Evolutionary conservation across 139 green algal genomes (phyloP), one percentile per base, ranked within the genome.

Genomic region (Microglena sp.): DNA sequence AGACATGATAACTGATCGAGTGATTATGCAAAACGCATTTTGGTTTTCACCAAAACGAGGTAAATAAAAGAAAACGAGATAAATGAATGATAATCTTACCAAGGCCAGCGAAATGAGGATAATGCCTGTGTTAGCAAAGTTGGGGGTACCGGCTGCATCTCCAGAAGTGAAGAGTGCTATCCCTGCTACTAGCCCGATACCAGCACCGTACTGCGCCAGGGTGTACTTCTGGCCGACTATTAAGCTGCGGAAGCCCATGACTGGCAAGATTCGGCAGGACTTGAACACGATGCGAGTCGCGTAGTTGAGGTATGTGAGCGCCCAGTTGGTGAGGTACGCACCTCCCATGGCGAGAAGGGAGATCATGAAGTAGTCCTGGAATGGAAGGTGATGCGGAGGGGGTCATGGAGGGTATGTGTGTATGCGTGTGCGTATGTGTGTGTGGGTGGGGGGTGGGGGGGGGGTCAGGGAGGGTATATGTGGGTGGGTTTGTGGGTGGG

Each of bases 271-370:
- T n/a, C 82, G 71, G 63, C 74, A 77, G 11, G 68, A 80, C 59
- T 87, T 87, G 67, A 83, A 83, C 35, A 87, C 70, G 53, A 87
- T 79, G 55, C 81, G 69, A 26, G 81, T 87, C 3, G 81, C 75
- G 68, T 87, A 87, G 71, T 85, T 84, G n/a, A 87, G 69, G 73
- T 82, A 87, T 18, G 74, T 73, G 33, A 87, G 67, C 28, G 81
- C 71, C 71, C 73, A 85, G 76, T 87, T 87, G 66, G 81, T 87
- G 55, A 85, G 71, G 62, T 82, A 82, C 35, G 79, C 72, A 21
- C 81, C 81, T 0, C 31, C 64, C 67, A 82, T 79, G 18, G 81
- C 79, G 4, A 82, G 65, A 0, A 80, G 2, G 24, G 75, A 79
- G 3, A 87, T 44, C 1, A 80, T 29, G 8, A 62, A 67, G 45